Evolutionary conservation across 768 basidiomycete genomes (phyloP), one percentile per base, ranked within the genome.

Genomic region (Antrodiella citrinella): DNA sequence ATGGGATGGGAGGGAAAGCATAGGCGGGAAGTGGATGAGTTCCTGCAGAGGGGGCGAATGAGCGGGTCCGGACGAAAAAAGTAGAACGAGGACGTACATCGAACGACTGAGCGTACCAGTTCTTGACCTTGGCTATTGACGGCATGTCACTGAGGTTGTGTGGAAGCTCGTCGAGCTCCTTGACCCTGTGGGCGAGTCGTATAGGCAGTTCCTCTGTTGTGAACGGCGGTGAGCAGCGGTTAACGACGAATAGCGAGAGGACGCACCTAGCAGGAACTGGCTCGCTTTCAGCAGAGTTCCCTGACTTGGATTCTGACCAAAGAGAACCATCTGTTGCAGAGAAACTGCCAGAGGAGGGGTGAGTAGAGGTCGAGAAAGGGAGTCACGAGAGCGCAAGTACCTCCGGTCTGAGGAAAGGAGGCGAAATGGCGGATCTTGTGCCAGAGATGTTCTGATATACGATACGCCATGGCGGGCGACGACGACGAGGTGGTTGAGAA

Each of bases 41-140:
- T 97, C 95, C 94, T 97, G 54, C 2, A 20, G n/a, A n/a, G n/a
- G n/a, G n/a, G n/a, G n/a, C n/a, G n/a, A n/a, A n/a, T n/a, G n/a
- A n/a, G n/a, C n/a, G n/a, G n/a, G n/a, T n/a, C 23, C 30, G 48
- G 35, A 9, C 20, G 48, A 25, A 30, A 7, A 24, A 20, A 40
- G 47, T 3, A 38, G 21, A 26, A 10, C 15, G 25, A 23, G 26
- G 26, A 70, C 82, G 47, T 48, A 94, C 95, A 78, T 98, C 90
- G 66, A 99, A 98, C 13, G 89, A 91, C 72, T 98, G 91, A 0
- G 95, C 95, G 66, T 99, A 99, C 96, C 96, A 99, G 61, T 95
- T 86, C 72, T 93, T 94, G 52, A 99, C 90, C 63, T 89, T 93
- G 51, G 82, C 80, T 56, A 99, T 97, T 35, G 86, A 88, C 0